Conservation (phyloP, 208 protist species). For the Chromosphaera perkinsii region DNA sequence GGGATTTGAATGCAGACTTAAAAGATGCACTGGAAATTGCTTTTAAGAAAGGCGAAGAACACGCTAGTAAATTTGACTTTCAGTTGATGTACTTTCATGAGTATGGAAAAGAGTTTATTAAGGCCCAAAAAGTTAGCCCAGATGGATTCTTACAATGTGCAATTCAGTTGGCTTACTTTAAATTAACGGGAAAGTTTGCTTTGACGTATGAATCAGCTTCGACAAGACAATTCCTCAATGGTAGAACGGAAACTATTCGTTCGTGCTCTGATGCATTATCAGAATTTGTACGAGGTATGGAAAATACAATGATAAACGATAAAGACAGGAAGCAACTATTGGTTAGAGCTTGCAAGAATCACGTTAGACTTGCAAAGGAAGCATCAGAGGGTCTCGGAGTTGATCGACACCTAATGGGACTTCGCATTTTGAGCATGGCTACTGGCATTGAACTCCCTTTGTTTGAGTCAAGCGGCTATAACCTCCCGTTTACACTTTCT, state of each 20-base stretch:
- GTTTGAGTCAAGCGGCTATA: too few species aligned
- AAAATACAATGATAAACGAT: too few species aligned
- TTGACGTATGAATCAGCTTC: constrained; percentile 30
- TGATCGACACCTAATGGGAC: constrained; percentile 73
- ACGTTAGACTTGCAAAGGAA: constrained; percentile 48
- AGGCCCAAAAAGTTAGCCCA: too few species aligned
- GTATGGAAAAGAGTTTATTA: too few species aligned
- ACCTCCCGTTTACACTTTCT: too few species aligned
- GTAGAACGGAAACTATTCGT: constrained; percentile 40
- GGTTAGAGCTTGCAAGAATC: constrained; percentile 50
- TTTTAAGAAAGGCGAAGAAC: too few species aligned
- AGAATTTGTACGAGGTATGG: constrained; percentile 9
- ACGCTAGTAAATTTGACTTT: too few species aligned
- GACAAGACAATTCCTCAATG: constrained; percentile 36
- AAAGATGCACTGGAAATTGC: too few species aligned
- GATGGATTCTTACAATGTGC: too few species aligned
- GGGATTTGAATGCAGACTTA: too few species aligned
- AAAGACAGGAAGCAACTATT: constrained; percentile 53
- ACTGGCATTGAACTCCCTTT: too few species aligned
- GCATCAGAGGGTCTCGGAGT: constrained; percentile 59
- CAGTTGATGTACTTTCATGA: too few species aligned
- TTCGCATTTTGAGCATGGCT: constrained; percentile 56
- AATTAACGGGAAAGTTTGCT: neutral
- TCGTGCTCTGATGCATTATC: neutral
- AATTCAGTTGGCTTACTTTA: constrained; percentile 13